phyloP scores from a whole-genome alignment of 202 grass and related monocot species.

The Panicum hallii region DNA sequence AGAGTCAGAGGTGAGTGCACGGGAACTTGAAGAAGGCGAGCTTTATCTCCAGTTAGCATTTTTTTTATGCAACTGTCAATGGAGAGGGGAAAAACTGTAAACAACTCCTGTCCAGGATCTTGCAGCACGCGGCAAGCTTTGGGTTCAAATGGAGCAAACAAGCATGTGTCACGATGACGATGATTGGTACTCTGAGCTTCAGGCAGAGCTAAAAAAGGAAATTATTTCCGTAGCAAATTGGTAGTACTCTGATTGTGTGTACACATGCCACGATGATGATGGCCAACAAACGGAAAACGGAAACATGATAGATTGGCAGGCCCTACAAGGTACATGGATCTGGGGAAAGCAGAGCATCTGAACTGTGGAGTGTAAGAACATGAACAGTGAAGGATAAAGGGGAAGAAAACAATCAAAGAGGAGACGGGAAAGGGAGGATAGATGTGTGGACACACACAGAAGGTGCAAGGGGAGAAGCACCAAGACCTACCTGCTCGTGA shows the following conservation, averaged over 20 bases:
- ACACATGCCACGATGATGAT: not conserved
- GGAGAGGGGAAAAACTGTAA: not conserved
- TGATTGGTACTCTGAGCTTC: not conserved
- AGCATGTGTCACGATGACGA: not conserved
- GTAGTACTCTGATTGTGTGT: not conserved
- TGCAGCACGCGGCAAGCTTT: constrained; percentile 20
- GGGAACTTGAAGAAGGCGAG: not conserved
- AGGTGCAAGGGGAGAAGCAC: constrained; percentile 20
- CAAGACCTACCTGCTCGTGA: constrained; percentile 16
- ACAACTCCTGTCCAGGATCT: constrained; percentile 30
- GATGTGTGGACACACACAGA: constrained; percentile 28
- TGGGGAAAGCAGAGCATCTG: not conserved
- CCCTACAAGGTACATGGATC: not conserved
- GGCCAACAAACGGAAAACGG: not conserved
- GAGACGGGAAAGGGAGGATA: not conserved
- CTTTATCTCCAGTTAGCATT: not conserved
- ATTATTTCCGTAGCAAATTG: not conserved
- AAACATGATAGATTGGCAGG: not conserved
- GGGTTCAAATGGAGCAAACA: constrained; percentile 10
- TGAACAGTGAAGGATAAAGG: not conserved
- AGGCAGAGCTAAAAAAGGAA: not conserved
- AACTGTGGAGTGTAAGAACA: constrained; percentile 8
- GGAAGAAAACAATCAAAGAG: not conserved
- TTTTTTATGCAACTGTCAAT: constrained; percentile 1
- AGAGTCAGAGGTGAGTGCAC: constrained; percentile 17